Conservation (phyloP, 2,329 filamentous ascomycete genomes). For the Venturia effusa region DNA sequence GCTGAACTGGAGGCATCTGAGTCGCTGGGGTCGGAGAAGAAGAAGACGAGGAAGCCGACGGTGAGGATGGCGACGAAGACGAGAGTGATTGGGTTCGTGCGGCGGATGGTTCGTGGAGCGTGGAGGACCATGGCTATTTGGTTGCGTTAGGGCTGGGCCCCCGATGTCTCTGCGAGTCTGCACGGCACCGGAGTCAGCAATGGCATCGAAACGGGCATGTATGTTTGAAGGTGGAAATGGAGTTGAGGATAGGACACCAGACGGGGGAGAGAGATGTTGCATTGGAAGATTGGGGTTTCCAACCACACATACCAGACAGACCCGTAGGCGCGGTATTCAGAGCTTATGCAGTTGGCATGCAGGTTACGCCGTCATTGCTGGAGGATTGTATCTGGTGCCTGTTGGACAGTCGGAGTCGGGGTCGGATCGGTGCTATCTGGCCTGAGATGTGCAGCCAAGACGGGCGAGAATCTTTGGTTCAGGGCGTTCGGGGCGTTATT, state of each 20-base stretch:
- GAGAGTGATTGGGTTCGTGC: slow-evolving; percentile 67
- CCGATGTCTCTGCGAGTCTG: slow-evolving; percentile 2
- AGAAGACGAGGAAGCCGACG: slow-evolving; percentile 44
- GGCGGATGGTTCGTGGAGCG: slow-evolving; percentile 58
- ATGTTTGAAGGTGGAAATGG: neutral
- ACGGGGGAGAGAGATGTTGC: neutral
- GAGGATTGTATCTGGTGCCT: too few relatives aligned
- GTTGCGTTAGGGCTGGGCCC: neutral
- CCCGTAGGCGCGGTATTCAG: neutral
- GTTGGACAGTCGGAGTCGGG: too few relatives aligned
- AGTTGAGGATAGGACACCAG: neutral
- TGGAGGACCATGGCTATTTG: slow-evolving; percentile 35
- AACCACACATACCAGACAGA: neutral
- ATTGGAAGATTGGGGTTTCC: neutral
- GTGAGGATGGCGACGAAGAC: slow-evolving; percentile 60
- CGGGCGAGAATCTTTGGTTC: too few relatives aligned
- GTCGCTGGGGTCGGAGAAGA: slow-evolving; percentile 46
- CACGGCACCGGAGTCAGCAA: neutral
- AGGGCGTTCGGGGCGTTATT: too few relatives aligned
- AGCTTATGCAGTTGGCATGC: neutral
- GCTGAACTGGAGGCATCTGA: slow-evolving; percentile 35
- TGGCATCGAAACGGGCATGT: neutral
- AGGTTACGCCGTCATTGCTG: neutral
- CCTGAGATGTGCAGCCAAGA: neutral
- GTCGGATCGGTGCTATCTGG: too few relatives aligned